Base-by-base conservation (phyloP, 805 yeast species). In the Maudiozyma barnettii region DNA sequence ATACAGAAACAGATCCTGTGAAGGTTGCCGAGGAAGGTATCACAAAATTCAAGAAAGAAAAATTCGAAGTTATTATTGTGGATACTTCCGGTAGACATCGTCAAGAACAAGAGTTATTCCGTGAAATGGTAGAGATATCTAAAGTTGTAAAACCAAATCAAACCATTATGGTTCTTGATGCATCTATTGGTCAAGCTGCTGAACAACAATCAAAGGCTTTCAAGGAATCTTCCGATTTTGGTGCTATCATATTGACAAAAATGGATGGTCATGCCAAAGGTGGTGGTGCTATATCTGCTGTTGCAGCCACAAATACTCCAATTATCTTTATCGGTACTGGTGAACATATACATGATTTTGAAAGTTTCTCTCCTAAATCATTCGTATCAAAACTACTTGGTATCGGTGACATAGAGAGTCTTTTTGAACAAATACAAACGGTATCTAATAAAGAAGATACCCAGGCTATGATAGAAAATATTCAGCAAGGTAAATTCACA, bases 251-350 rank as follows among this genome's bases (percentile, higher is more conserved):
- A 50, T 75, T 91, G 61, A 91, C 99, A 20, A 91, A 91, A 66
- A 81, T 91, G 95, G 99, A 91, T 68, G 98, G 98, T 45, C 97
- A 93, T 60, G 99, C 98, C 36, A 91, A 85, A 69, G 99, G 99
- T 65, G 99, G 99, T 70, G 99, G 99, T 73, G 99, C 99, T 29
- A 90, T 91, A 46, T 88, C 96, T 37, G 99, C 99, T 0, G 97
- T 91, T 46, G 99, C 99, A 2, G 93, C 96, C 2, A 91, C 98
- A 2, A 76, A 85, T 47, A 93, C 98, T 0, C 99, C 99, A 7
- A 84, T 91, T 55, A 86, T 85, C 8, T 91, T 91, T 61, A 93
- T 91, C 50, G 99, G 99, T 77, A 91, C 98, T 2, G 99, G 99
- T 63, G 99, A 91, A 66, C 99, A 93, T 61, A 84, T 90, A 35